Evolutionary conservation across 192 early-diverging fungal genomes (phyloP), one percentile per base, ranked within the genome.

Genomic region (Coemansia aciculifera): DNA sequence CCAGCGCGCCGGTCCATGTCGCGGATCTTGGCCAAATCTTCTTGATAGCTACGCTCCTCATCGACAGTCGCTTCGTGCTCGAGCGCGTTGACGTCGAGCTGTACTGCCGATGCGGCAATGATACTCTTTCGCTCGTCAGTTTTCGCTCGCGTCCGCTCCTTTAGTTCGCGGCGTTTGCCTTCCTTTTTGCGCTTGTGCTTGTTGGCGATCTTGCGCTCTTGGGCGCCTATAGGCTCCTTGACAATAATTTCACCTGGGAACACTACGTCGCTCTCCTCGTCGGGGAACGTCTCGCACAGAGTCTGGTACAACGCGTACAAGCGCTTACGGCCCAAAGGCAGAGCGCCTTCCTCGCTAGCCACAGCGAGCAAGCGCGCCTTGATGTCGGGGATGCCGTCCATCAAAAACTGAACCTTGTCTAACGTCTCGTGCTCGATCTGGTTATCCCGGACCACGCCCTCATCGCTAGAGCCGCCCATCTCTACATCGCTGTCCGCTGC

Each of bases 231-330:
- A 12, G 75, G 75, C 63, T 69, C 64, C 52, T 48, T 68, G 23
- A 78, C 65, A 3, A 23, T 60, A 42, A 83, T 64, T 31, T 42
- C 57, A 31, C 60, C 52, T 8, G 64, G 42, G n/a, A 83, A 46
- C 15, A 68, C 59, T n/a, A 83, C 64, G 29, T 78, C 80, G 43
- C 5, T 67, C 36, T 72, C 76, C 29, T 83, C 80, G 21, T 74
- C 72, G 7, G 77, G 81, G 71, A 83, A 83, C 2, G 75, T 78
- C 7, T 78, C 73, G 56, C 76, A 69, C 15, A 83, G 70, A 46
- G 63, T 74, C 57, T 83, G 76, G 66, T 83, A 83, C 23, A 83
- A 52, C 42, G 73, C 48, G 59, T 74, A 60, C 60, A 83, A 32
- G 34, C 77, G 72, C 65, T 70, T 77, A 64, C 81, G 81, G 1